Evolutionary conservation across 768 basidiomycete genomes (phyloP), one percentile per base, ranked within the genome.

Genomic region (Tulasnella sp.): DNA sequence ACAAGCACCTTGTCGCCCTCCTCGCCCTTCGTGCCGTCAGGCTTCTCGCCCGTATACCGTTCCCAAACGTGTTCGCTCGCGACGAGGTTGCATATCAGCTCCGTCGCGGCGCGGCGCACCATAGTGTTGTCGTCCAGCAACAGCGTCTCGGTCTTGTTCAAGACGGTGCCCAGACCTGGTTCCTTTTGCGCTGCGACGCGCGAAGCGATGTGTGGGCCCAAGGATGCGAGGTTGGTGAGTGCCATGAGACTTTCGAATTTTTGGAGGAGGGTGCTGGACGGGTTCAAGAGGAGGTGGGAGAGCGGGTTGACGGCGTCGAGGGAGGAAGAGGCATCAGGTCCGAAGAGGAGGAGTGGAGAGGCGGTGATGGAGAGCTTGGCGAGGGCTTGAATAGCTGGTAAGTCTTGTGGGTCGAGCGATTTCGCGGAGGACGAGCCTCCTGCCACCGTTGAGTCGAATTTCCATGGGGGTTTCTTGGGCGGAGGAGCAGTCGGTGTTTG

Each of bases 221-320:
- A 89, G 24, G 96, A 96, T 0, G 97, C 92, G 62, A 99, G 86
- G 84, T 99, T 99, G 10, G 98, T 99, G 76, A 99, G 88, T 0
- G 96, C 97, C 97, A 99, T 98, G 82, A 97, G 87, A 4, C 92
- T 91, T 85, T 99, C 98, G 83, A 99, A 99, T 56, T 89, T 89
- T 83, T 98, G 95, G 8, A 99, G 87, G 44, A 93, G 89, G 71
- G 86, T 91, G 12, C 94, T 89, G 0, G 90, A 88, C 0, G 90
- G 85, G 83, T 93, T 91, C 56, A 90, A 89, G 46, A 99, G 87
- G 78, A 98, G 86, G 39, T 91, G 83, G 12, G 93, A 89, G 74
- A 99, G 87, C 0, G 96, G 96, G 2, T 92, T 89, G 78, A 98
- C 91, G n/a, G 91, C 91, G 83, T 98, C 95, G 83, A 92, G 90